These are phyloP conservation scores for Cryphonectria radicalis DNA, from an alignment of 2,329 filamentous ascomycete genomes.

Conservation along the genomic window DNA sequence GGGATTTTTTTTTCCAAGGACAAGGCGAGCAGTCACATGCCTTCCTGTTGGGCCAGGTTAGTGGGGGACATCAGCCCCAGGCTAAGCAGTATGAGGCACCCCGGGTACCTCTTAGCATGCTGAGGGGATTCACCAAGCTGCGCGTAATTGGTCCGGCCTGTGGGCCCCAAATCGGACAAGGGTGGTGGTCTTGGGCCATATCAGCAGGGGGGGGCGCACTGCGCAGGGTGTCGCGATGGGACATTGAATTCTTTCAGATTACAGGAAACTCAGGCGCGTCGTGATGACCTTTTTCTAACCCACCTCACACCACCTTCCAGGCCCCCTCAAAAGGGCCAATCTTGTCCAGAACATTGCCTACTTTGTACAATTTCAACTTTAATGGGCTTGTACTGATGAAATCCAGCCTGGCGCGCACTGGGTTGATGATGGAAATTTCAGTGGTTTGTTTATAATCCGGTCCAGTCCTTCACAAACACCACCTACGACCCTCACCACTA, in stretches of 20 bases:
- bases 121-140: not conserved
- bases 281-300: not conserved
- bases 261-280: slow-evolving; percentile 10
- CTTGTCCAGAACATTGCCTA: not conserved
- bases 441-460: slow-evolving; percentile 8
- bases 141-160: not conserved
- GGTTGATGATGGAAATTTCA: slow-evolving; percentile 14
- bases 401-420: not conserved
- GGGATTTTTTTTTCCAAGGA: not conserved
- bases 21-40: not conserved
- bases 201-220: not conserved
- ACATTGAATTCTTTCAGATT: slow-evolving; percentile 15
- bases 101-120: slow-evolving; percentile 1
- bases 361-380: not conserved
- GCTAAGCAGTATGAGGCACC: not conserved
- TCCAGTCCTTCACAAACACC: not conserved
- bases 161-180: slow-evolving; percentile 6
- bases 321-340: not conserved
- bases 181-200: slow-evolving; percentile 3
- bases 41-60: not conserved
- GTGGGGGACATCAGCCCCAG: not conserved
- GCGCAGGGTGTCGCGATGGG: slow-evolving; percentile 13
- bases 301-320: not conserved
- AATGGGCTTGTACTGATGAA: slow-evolving; percentile 5
- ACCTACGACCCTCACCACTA: not conserved